phyloP scores from a whole-genome alignment of 768 basidiomycete genomes.

The Postia placenta region DNA sequence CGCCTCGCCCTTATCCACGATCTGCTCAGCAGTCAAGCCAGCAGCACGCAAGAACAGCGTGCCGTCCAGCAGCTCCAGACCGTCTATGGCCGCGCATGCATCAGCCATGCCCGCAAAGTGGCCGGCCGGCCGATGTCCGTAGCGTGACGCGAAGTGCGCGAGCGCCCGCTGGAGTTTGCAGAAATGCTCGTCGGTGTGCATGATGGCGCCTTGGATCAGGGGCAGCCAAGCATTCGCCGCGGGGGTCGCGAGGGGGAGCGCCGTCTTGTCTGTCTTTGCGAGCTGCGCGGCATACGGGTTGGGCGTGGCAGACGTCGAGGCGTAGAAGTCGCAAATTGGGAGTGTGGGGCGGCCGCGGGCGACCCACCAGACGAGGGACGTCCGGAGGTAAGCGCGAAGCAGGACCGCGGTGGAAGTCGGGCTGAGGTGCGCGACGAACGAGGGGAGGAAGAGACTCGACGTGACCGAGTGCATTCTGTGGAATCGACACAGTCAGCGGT shows the following conservation, averaged over 20 bases:
- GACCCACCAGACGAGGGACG: constrained; percentile 42
- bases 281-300: constrained; percentile 19
- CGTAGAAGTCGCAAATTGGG: constrained; percentile 31
- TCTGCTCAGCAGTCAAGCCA: constrained; percentile 30
- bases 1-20: too few species aligned
- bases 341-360: constrained; percentile 42
- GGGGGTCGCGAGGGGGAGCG: constrained; percentile 27
- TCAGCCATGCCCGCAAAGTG: constrained; percentile 18
- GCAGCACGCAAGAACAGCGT: constrained; percentile 54
- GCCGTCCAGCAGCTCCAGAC: constrained; percentile 49
- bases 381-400: constrained; percentile 55
- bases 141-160: constrained; percentile 38
- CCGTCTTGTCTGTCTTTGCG: constrained; percentile 17
- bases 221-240: constrained; percentile 53
- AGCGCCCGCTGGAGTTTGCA: constrained; percentile 43
- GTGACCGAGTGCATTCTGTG: constrained; percentile 59
- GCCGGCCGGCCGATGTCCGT: constrained; percentile 32
- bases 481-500: background rate
- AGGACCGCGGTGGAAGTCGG: constrained; percentile 43
- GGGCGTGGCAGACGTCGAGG: constrained; percentile 33
- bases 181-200: constrained; percentile 53
- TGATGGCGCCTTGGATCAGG: constrained; percentile 41
- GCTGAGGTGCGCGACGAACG: constrained; percentile 32
- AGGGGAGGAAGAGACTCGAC: constrained; percentile 56
- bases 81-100: constrained; percentile 26